A percentile compares a stretch with the other conserved stretches of the same genome.
These are phyloP conservation scores for Ophiostoma angusticollis DNA, from an alignment of 2,329 filamentous ascomycete genomes.

Conservation along the genomic window DNA sequence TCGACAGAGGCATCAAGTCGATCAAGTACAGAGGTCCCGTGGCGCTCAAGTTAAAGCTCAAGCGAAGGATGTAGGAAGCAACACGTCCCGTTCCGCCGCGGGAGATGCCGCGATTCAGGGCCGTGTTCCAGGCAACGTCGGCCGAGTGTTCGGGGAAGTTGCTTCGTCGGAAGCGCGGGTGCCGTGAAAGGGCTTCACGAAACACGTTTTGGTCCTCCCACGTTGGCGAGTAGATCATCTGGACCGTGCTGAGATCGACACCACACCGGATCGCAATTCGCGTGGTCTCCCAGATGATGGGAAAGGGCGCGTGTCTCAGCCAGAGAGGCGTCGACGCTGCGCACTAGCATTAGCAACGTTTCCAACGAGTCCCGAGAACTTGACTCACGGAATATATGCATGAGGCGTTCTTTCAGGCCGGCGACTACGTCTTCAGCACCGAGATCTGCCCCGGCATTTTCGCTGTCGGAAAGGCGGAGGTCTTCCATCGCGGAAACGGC, in stretches of 20 bases:
- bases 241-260: conserved; percentile 25
- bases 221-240: conserved; percentile 24
- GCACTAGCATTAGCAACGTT: conserved; percentile 3
- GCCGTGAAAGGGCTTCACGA: conserved; percentile 26
- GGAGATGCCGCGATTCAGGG: conserved; percentile 15
- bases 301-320: conserved; percentile 32
- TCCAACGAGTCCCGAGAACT: too few relatives aligned
- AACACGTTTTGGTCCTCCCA: conserved; percentile 34
- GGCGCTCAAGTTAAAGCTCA: conserved; percentile 25
- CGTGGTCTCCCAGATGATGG: conserved; percentile 39
- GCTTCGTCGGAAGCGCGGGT: conserved; percentile 30
- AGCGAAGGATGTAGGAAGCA: conserved; percentile 30
- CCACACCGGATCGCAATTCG: conserved; percentile 34
- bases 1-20: conserved; percentile 32
- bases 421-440: background rate
- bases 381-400: conserved; percentile 30
- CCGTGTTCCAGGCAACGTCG: conserved; percentile 32
- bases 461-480: conserved; percentile 1
- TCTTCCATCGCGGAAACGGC: conserved; percentile 7
- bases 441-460: background rate
- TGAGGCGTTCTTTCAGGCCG: conserved; percentile 19
- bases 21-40: conserved; percentile 32
- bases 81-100: conserved; percentile 22
- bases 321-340: conserved; percentile 28
- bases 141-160: conserved; percentile 35